Percentiles rank a stretch among this genome's conserved stretches.
Evolutionary conservation across 2,329 filamentous ascomycete species (phyloP).

Genomic region (Diplodia intermedia): DNA sequence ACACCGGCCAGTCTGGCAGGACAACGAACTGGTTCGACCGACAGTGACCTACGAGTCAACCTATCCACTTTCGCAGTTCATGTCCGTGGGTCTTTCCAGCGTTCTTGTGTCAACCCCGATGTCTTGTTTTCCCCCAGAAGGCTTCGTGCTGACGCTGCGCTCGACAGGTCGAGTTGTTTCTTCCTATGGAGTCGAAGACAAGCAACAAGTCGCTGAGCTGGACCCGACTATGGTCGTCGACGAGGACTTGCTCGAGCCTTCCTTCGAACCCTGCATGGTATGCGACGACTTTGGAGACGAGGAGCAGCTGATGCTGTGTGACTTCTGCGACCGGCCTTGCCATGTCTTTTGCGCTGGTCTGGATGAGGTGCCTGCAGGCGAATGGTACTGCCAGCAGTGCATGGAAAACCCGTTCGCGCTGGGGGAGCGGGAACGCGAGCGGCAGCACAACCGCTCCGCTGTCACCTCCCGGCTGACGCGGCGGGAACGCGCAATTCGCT

Average conservation of each 20-base stretch:
- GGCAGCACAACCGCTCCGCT: slow-evolving; percentile 41
- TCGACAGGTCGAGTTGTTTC: slow-evolving; percentile 61
- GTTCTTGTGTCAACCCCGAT: slow-evolving; percentile 22
- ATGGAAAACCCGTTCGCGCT: slow-evolving; percentile 48
- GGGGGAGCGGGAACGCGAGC: slow-evolving; percentile 41
- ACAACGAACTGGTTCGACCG: slow-evolving; percentile 27
- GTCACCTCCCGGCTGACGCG: slow-evolving; percentile 43
- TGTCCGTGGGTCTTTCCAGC: slow-evolving; percentile 32
- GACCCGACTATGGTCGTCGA: slow-evolving; percentile 81
- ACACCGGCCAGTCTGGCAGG: slow-evolving; percentile 15
- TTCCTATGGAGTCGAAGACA: slow-evolving; percentile 74
- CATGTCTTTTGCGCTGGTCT: slow-evolving; percentile 92
- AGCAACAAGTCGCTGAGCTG: slow-evolving; percentile 88
- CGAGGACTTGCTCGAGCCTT: slow-evolving; percentile 62
- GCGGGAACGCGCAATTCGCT: slow-evolving; percentile 31
- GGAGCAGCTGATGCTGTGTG: slow-evolving; percentile 85
- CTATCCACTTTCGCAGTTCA: slow-evolving; percentile 25
- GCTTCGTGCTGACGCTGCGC: slow-evolving; percentile 11
- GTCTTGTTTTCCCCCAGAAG: background rate
- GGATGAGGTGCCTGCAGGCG: slow-evolving; percentile 73
- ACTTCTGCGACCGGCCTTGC: slow-evolving; percentile 86
- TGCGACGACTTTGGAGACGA: slow-evolving; percentile 83
- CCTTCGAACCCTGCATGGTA: slow-evolving; percentile 75
- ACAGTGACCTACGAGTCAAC: slow-evolving; percentile 21
- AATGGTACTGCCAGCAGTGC: slow-evolving; percentile 94